These are phyloP conservation scores for Dictyophora rubrovolvata DNA, from an alignment of 768 basidiomycete genomes.

Conservation along the genomic window DNA sequence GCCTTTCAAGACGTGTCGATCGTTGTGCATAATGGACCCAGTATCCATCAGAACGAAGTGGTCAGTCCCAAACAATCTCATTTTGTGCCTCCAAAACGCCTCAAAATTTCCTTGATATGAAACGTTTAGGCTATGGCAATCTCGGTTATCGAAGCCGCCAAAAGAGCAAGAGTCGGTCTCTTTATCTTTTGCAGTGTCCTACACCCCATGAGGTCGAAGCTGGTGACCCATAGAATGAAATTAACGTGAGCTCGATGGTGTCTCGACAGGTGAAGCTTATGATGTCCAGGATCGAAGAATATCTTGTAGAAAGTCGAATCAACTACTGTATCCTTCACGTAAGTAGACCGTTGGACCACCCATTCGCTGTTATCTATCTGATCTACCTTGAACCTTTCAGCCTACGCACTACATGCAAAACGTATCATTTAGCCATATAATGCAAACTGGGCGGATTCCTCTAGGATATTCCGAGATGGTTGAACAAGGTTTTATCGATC, in stretches of 20 bases:
- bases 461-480: slow-evolving; percentile 18
- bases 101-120: background rate
- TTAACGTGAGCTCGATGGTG: slow-evolving; percentile 10
- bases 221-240: slow-evolving; percentile 21
- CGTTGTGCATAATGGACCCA: slow-evolving; percentile 21
- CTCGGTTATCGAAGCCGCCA: slow-evolving; percentile 23
- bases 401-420: slow-evolving; percentile 28
- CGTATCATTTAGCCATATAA: slow-evolving; percentile 12
- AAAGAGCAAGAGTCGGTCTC: slow-evolving; percentile 22
- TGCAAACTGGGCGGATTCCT: slow-evolving; percentile 14
- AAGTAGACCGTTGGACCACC: background rate
- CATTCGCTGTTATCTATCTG: background rate
- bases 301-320: slow-evolving; percentile 26
- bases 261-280: background rate
- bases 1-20: slow-evolving; percentile 17
- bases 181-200: slow-evolving; percentile 26
- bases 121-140: slow-evolving; percentile 19
- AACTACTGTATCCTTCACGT: slow-evolving; percentile 28
- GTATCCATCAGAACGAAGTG: slow-evolving; percentile 20
- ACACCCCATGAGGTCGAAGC: slow-evolving; percentile 20
- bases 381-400: slow-evolving; percentile 8
- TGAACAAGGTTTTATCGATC: slow-evolving; percentile 26
- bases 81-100: background rate
- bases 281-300: slow-evolving; percentile 23
- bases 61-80: background rate